A percentile compares a stretch with the other conserved stretches of the same genome.
Evolutionary conservation across 805 yeast genomes (phyloP).

Genomic region (Alloascoidea africana): DNA sequence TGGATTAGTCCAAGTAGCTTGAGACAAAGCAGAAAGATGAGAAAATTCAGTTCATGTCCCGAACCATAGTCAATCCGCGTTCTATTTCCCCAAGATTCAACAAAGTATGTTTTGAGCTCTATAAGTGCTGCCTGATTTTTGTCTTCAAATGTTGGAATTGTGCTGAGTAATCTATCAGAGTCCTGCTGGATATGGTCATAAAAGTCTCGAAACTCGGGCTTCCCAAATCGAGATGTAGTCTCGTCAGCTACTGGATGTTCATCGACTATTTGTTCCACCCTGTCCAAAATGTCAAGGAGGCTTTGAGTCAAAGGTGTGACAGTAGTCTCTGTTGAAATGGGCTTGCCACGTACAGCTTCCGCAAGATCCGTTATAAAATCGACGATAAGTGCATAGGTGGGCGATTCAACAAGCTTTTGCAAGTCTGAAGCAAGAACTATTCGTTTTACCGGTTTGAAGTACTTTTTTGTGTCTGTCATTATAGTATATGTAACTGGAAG

Average conservation of each 20-base stretch:
- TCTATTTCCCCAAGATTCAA: slow-evolving; percentile 72
- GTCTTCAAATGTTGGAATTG: slow-evolving; percentile 11
- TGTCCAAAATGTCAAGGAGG: slow-evolving; percentile 27
- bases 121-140: too few relatives aligned
- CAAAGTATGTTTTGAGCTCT: slow-evolving; percentile 44
- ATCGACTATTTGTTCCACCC: slow-evolving; percentile 29
- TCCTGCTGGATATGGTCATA: slow-evolving; percentile 42
- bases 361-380: slow-evolving; percentile 45
- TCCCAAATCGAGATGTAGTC: slow-evolving; percentile 65
- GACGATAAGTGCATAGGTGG: slow-evolving; percentile 33
- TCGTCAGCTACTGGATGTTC: slow-evolving; percentile 55
- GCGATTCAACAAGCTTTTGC: slow-evolving; percentile 37
- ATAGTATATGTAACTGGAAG: too few relatives aligned
- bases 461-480: too few relatives aligned
- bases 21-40: slow-evolving; percentile 49
- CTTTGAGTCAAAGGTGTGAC: slow-evolving; percentile 12
- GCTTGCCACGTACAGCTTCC: slow-evolving; percentile 35
- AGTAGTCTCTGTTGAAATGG: not conserved
- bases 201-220: slow-evolving; percentile 73
- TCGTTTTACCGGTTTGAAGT: slow-evolving; percentile 27
- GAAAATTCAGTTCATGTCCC: slow-evolving; percentile 87
- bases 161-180: slow-evolving; percentile 12
- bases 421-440: slow-evolving; percentile 46
- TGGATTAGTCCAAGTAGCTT: slow-evolving; percentile 25
- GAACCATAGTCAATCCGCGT: slow-evolving; percentile 91